Base-by-base conservation (phyloP, 2,329 filamentous ascomycete species). In the Penicillium sp. region DNA sequence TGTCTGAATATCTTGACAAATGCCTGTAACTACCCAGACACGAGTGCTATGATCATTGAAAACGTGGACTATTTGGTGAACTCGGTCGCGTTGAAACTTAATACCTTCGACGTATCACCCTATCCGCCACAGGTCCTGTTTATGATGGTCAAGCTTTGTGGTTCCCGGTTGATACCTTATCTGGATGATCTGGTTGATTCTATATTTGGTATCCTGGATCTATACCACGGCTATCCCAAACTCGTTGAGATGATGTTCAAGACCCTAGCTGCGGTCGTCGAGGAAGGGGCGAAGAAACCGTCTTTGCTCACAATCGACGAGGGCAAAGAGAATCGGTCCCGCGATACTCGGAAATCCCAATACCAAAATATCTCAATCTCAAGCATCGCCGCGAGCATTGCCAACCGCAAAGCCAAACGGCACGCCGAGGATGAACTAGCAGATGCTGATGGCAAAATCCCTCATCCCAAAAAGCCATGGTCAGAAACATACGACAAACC, bases 21-120 rank as follows among this genome's bases (percentile, higher is more conserved):
- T 2, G 83, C 88, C 0, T 97, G 91, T 67, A 86, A 84, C 2
- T 99, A 97, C 68, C 61, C 71, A 0, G 87, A 82, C 66, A 89
- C 93, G 5, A 88, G 89, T 27, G 86, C 90, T 17, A 79, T 99
- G 63, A 88, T 99, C 40, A 84, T 97, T 29, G 86, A 89, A 52
- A 99, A 99, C 60, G 93, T 91, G 17, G 94, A 99, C 74, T 99
- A 99, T 72, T 89, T 99, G 76, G 88, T 97, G 60, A 97, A 97
- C 70, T 91, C 94, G 0, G 86, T 99, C 17, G 91, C 90, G 0
- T 77, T 97, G 59, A 90, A 92, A 61, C 83, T 99, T 8, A 97
- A 96, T 67, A 91, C 90, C 0, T 91, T 97, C 63, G 92, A 97
- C 63, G 88, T 97, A 52, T 93, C 92, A 0, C 93, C 93, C 1